Percentiles rank a stretch among this genome's conserved stretches.
phyloP scores from a whole-genome alignment of 192 early-diverging fungal genomes.

The Backusella psychrophila region DNA sequence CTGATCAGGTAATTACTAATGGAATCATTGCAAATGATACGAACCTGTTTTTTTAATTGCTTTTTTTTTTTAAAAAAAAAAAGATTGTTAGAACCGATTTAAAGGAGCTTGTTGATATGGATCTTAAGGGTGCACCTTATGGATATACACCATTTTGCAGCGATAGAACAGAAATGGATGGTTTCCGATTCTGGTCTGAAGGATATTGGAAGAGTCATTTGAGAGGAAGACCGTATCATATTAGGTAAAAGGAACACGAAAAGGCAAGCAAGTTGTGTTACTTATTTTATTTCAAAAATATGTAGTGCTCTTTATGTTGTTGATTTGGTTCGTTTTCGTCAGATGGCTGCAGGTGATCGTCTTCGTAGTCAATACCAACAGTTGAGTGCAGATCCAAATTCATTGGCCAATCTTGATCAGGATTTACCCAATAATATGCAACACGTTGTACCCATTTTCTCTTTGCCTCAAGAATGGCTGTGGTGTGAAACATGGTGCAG shows the following conservation, averaged over 20 bases:
- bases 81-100: conserved; percentile 93
- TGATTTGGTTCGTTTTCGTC: conserved; percentile 90
- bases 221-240: conserved; percentile 89
- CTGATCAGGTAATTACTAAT: conserved; percentile 71
- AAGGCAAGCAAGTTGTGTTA: too few species aligned
- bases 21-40: not conserved
- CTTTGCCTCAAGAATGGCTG: conserved; percentile 95
- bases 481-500: conserved; percentile 99
- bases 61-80: not conserved
- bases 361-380: conserved; percentile 92
- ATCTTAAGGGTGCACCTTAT: conserved; percentile 91
- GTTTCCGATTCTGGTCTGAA: conserved; percentile 95
- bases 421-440: conserved; percentile 98
- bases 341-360: conserved; percentile 91
- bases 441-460: conserved; percentile 86
- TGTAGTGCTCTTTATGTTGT: conserved; percentile 89
- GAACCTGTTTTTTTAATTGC: not conserved
- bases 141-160: conserved; percentile 97
- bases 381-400: conserved; percentile 82
- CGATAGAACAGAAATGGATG: conserved; percentile 90
- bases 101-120: conserved; percentile 89
- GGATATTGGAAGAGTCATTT: conserved; percentile 96
- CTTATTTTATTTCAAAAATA: not conserved
- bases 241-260: conserved; percentile 45
- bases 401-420: conserved; percentile 95